Conservation (phyloP, 768 basidiomycete species). For the Thelephora aurantiotincta region DNA sequence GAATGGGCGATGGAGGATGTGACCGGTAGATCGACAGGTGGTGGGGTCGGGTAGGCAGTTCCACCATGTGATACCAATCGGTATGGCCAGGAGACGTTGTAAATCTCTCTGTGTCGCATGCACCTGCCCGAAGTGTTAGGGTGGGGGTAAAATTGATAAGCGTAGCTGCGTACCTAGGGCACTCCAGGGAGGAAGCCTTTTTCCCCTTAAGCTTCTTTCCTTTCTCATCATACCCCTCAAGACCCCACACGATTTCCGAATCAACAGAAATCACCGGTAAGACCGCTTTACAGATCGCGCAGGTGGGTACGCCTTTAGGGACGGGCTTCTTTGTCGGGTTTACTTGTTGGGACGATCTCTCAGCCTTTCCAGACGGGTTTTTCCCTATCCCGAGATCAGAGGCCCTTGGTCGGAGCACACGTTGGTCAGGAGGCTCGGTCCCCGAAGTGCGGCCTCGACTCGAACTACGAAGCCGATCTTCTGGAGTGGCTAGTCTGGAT, state of each 20-base stretch:
- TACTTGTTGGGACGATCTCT: not conserved
- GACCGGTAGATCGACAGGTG: conserved; percentile 25
- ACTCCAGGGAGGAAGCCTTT: conserved; percentile 39
- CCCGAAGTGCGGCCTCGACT: too few relatives aligned
- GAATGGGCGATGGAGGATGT: conserved; percentile 6
- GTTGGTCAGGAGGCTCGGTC: not conserved
- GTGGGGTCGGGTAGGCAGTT: conserved; percentile 27
- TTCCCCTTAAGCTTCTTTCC: conserved; percentile 30
- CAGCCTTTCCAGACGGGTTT: conserved; percentile 1
- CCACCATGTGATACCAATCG: conserved; percentile 38
- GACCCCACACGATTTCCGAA: conserved; percentile 62
- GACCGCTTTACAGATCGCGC: conserved; percentile 55
- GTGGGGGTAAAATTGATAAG: conserved; percentile 1
- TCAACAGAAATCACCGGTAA: conserved; percentile 68
- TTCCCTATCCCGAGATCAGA: conserved; percentile 5
- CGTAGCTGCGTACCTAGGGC: conserved; percentile 46
- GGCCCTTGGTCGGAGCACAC: conserved; percentile 11
- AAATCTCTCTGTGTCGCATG: conserved; percentile 70
- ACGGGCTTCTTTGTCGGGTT: conserved; percentile 10
- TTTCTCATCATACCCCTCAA: conserved; percentile 39
- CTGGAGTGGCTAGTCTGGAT: too few relatives aligned
- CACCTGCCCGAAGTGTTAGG: conserved; percentile 30
- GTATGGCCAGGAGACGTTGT: conserved; percentile 55
- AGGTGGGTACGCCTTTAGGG: conserved; percentile 50
- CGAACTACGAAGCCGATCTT: too few relatives aligned